phyloP scores from a whole-genome alignment of 768 basidiomycete species.

The Crassisporium funariophilum region DNA sequence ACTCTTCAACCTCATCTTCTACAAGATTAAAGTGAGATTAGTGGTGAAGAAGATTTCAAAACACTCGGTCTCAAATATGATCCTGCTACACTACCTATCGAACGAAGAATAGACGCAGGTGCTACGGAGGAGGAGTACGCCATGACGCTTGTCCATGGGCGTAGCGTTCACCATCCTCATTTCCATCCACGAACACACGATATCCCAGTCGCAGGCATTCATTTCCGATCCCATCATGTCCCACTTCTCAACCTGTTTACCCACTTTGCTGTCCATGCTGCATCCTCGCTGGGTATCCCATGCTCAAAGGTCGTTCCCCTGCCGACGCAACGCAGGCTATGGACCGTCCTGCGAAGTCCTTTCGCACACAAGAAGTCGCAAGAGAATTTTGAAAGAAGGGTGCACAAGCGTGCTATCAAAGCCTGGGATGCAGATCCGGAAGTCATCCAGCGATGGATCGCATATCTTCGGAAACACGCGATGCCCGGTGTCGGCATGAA shows the following conservation, averaged over 20 bases:
- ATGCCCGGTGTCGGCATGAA: conserved; percentile 89
- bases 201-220: conserved; percentile 80
- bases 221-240: conserved; percentile 77
- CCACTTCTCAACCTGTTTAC: conserved; percentile 74
- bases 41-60: not conserved
- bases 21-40: not conserved
- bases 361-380: conserved; percentile 94
- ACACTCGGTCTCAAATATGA: not conserved
- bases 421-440: conserved; percentile 86
- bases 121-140: conserved; percentile 48
- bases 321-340: conserved; percentile 75
- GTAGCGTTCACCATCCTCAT: conserved; percentile 53
- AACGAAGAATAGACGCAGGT: not conserved
- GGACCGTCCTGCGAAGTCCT: conserved; percentile 85
- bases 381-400: conserved; percentile 90
- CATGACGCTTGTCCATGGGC: conserved; percentile 63
- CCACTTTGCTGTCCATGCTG: conserved; percentile 83
- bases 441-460: conserved; percentile 78
- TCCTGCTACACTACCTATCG: not conserved
- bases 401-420: conserved; percentile 85
- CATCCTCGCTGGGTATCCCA: conserved; percentile 83
- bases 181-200: conserved; percentile 63
- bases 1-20: too few relatives aligned
- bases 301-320: conserved; percentile 63
- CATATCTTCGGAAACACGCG: conserved; percentile 74